A percentile compares a stretch with the other conserved stretches of the same genome.
Evolutionary conservation across 2,329 filamentous ascomycete genomes (phyloP).

Genomic region (Fusarium metavorans): DNA sequence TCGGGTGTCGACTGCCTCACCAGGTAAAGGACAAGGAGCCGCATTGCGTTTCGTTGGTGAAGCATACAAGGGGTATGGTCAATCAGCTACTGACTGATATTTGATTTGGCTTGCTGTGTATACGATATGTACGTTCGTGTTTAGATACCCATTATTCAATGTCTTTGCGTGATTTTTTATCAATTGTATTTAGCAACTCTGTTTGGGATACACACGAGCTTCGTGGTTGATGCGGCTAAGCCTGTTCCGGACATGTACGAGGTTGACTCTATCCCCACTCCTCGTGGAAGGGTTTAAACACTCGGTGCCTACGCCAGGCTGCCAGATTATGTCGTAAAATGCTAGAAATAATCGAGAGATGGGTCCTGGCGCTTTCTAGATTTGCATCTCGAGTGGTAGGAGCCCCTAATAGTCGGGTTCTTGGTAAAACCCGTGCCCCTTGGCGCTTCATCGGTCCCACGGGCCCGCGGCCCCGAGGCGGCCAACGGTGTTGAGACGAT

Average conservation of each 20-base stretch:
- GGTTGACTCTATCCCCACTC: neutral
- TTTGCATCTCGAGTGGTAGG: neutral
- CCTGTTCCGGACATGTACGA: neutral
- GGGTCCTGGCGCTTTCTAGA: neutral
- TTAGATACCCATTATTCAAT: slow-evolving; percentile 13
- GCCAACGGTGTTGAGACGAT: neutral
- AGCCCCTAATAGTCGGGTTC: neutral
- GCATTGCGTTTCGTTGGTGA: slow-evolving; percentile 39
- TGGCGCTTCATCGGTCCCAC: neutral
- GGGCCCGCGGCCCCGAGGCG: neutral
- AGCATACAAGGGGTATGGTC: slow-evolving; percentile 40
- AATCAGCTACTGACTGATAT: slow-evolving; percentile 15
- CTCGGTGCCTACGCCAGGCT: neutral
- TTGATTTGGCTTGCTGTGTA: neutral
- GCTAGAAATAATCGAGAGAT: neutral
- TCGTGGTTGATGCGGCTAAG: neutral
- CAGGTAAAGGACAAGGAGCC: slow-evolving; percentile 37
- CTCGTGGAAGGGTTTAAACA: neutral
- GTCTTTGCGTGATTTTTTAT: neutral
- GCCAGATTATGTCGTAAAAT: neutral
- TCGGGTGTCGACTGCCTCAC: slow-evolving; percentile 10
- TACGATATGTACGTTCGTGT: neutral
- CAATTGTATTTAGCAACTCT: neutral
- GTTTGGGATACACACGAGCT: neutral
- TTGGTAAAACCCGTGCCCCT: neutral